Percentiles rank a stretch among this genome's conserved stretches.
Conservation (phyloP, 2,329 filamentous ascomycete species). For the Rasamsonia emersonii region DNA sequence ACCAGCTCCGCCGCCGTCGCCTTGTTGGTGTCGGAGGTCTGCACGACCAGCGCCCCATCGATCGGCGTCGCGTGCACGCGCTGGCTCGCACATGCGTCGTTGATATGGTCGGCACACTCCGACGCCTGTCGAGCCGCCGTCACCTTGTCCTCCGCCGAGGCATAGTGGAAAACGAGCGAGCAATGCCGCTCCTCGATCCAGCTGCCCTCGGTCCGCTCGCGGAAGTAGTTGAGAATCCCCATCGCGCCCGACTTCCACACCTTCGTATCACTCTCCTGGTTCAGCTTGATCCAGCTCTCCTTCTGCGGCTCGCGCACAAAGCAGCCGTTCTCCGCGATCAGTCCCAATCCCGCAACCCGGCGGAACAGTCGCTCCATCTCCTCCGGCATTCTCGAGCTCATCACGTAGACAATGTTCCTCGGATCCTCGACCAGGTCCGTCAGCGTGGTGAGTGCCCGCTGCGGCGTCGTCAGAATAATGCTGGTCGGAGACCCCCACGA, state of each 20-base stretch:
- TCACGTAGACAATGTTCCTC: slow-evolving; percentile 82
- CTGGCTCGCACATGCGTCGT: slow-evolving; percentile 79
- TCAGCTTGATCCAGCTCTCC: slow-evolving; percentile 68
- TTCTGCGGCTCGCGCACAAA: slow-evolving; percentile 67
- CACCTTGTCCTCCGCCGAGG: slow-evolving; percentile 67
- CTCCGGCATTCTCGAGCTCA: slow-evolving; percentile 80
- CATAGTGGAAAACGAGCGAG: slow-evolving; percentile 85
- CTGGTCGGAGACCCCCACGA: slow-evolving; percentile 77
- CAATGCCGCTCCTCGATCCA: slow-evolving; percentile 87
- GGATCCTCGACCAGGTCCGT: slow-evolving; percentile 73
- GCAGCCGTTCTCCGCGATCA: slow-evolving; percentile 92
- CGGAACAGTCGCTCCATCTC: slow-evolving; percentile 83
- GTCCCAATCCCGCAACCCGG: slow-evolving; percentile 69
- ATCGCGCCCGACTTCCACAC: slow-evolving; percentile 79
- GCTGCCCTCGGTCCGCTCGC: slow-evolving; percentile 79
- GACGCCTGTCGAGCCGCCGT: slow-evolving; percentile 70
- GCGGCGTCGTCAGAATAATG: slow-evolving; percentile 77
- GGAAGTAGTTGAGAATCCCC: slow-evolving; percentile 78
- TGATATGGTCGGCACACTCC: slow-evolving; percentile 90
- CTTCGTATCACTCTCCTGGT: slow-evolving; percentile 59
- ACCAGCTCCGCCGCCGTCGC: slow-evolving; percentile 70
- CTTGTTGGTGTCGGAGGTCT: slow-evolving; percentile 81
- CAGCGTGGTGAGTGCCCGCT: slow-evolving; percentile 73
- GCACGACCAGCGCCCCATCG: slow-evolving; percentile 73
- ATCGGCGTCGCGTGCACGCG: slow-evolving; percentile 74